Evolutionary conservation across 768 basidiomycete species (phyloP), one percentile per base, ranked within the genome.

Genomic region (Boletus vinaceobasis): DNA sequence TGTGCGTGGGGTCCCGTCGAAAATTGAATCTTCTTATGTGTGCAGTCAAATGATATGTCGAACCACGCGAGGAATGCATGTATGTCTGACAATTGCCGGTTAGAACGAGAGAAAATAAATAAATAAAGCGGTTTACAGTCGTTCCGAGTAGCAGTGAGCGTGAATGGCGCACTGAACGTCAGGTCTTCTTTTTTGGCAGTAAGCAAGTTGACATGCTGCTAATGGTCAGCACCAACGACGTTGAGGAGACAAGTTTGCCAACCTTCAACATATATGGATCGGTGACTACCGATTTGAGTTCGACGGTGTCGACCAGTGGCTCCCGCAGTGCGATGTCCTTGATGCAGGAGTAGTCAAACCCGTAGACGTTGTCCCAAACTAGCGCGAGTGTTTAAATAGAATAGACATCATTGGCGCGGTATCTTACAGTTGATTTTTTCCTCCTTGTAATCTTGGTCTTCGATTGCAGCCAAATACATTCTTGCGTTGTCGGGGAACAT

Each of bases 321-420:
- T 99, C 97, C 31, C 90, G 82, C 52, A 99, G 76, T 2, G 97
- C 97, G 62, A 99, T 97, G 70, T 97, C 93, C 75, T 98, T 98
- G 79, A 99, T 98, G 71, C 97, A 98, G 38, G 94, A 97, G 74
- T 92, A 99, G 74, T 99, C 95, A 73, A 99, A 98, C 26, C 97
- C 97, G 73, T 99, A 99, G 21, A 99, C 97, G 65, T 98, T 94
- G 67, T 98, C 94, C 97, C 97, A 99, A 79, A 96, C 96, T 98
- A 63, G 5, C 17, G 38, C 14, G 23, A 17, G 26, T 47, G 49
- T 50, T 65, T n/a, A 56, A 29, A 15, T 14, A 33, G 43, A 35
- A 56, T 11, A 19, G 32, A 42, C 14, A 11, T 1, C 7, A 39
- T 33, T 14, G 13, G 38, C 5, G 14, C 23, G 39, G n/a, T 7